Evolutionary conservation across 78 protist species (phyloP), one percentile per base, ranked within the genome.

Genomic region (Protostelium mycophagum): DNA sequence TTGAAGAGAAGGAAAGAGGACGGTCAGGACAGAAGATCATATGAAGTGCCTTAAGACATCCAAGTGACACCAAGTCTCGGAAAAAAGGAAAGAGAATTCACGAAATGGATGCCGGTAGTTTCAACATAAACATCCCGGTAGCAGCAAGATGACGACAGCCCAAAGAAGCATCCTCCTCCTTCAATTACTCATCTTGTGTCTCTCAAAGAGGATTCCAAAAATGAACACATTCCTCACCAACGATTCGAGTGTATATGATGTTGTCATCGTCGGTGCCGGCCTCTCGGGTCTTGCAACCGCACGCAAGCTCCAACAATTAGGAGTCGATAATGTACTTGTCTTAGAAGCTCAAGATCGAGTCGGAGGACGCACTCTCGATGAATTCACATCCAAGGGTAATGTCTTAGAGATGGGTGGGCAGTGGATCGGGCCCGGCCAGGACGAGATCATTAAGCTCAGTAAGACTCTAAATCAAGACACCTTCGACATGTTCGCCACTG

Each of bases 241-340:
- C 63, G 86, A 36, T 85, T 85, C 37, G 16, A 5, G 16, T 85
- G 16, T 85, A 23, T 92, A 92, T 73, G 94, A 92, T 89, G 51
- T 38, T 63, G 38, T 92, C 31, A 84, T 92, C 34, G 38, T 92
- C 28, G 94, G 94, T 10, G 94, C 92, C 38, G 94, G 94, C 28
- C 85, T 92, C n/a, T 83, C 94, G 29, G 94, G 94, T 86, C 38
- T 89, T 25, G 89, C 87, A 1, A 85, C 89, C 34, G 94, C 94
- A 0, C 37, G 36, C 16, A 37, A 38, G 34, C 87, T 92, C 35
- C 89, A 89, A 29, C 84, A 88, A 34, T 37, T 63, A 1, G 91
- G 91, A 5, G 16, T 51, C 73, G 73, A 16, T 16, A 51, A 51
- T 51, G 73, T 51, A 51, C 73, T 51, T 25, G 73, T 51, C 73